Evolutionary conservation across 1,284 basidiomycete genomes (phyloP), one percentile per base, ranked within the genome.

Genomic region (Cutaneotrichosporon sp.): DNA sequence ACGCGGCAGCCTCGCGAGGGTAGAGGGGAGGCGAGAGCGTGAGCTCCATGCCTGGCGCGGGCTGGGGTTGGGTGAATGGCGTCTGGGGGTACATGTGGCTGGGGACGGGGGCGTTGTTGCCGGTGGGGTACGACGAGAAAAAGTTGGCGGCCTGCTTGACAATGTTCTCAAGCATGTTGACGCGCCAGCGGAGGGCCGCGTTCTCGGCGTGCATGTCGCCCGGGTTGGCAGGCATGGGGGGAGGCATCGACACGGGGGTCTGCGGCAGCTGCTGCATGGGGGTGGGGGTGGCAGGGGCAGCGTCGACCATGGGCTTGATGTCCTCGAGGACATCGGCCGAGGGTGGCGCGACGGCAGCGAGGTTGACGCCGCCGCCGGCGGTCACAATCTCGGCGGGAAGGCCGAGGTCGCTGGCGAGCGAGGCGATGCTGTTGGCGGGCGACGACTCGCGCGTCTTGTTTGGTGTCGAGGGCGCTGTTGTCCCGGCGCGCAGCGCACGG

Each of bases 71-170:
- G 48, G 39, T 34, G 18, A 34, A 52, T 12, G 48, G 21, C n/a
- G 45, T 43, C 39, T 38, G 35, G 15, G 40, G 47, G 35, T 30
- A 46, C 45, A 47, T 41, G 39, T 15, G 33, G 26, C 8, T 21
- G 22, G 55, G n/a, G 20, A 45, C 18, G 38, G 46, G 33, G 50
- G 30, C 40, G 45, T 40, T 44, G 48, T 46, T 52, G 43, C 43
- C 33, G 20, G 43, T 45, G 33, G 43, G 43, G 58, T 54, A 51
- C 30, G 49, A 48, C 42, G 59, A 60, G 36, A 69, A 68, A 26
- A 68, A 56, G 10, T 67, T 65, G 13, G 67, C 65, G 23, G 68
- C 66, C 47, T 73, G 68, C 55, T 72, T 69, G 52, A 72, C 66
- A 18, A 73, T 64, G 54, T 62, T 64, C 54, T 72, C 70, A n/a